phyloP scores from a whole-genome alignment of 2,329 filamentous ascomycete species.

The Alternaria arbusti region DNA sequence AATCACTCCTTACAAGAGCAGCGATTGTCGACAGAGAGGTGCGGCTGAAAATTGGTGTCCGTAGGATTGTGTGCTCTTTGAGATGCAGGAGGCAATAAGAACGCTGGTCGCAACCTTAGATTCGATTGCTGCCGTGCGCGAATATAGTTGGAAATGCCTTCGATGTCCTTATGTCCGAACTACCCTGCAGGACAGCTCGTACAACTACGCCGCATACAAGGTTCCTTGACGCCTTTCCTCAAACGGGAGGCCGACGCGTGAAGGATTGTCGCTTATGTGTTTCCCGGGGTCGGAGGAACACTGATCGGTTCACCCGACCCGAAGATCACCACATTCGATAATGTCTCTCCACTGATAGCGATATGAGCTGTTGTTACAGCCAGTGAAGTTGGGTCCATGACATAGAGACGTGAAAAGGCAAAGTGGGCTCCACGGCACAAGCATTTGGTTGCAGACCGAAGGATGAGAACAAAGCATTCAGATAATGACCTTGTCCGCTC shows the following conservation, averaged over 20 bases:
- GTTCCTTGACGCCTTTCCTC: not conserved
- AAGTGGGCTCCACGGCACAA: not conserved
- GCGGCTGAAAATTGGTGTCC: not conserved
- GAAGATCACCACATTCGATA: conserved; percentile 6
- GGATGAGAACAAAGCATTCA: not conserved
- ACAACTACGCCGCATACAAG: not conserved
- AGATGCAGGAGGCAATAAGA: not conserved
- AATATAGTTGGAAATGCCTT: not conserved
- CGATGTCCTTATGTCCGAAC: not conserved
- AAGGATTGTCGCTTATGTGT: not conserved
- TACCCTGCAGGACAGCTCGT: not conserved
- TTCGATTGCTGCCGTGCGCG: not conserved
- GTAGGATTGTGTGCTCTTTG: not conserved
- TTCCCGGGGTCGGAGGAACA: not conserved
- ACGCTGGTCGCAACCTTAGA: not conserved
- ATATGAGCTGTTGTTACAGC: not conserved
- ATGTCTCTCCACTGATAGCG: not conserved
- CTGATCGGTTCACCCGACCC: not conserved
- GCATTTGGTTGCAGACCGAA: not conserved
- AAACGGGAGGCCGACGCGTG: not conserved
- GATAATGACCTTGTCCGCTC: not conserved
- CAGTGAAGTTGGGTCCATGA: not conserved
- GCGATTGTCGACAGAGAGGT: not conserved
- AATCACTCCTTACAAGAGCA: not conserved
- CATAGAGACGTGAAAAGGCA: not conserved